Base-by-base conservation (phyloP, 2,329 filamentous ascomycete genomes). In the Aureobasidium sp. region DNA sequence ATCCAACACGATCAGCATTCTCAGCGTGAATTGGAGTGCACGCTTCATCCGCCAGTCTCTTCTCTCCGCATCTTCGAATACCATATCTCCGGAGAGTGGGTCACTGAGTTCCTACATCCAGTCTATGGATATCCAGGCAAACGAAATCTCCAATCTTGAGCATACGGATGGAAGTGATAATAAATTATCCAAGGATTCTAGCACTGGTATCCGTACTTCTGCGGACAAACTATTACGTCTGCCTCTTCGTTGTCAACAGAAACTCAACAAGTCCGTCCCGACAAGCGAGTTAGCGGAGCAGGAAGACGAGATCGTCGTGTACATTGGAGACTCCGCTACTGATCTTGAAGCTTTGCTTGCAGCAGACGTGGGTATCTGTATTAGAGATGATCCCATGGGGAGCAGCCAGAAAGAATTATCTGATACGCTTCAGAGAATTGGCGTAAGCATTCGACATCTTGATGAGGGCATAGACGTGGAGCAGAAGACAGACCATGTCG, bases 21-120 rank as follows among this genome's bases (percentile, higher is more conserved):
- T 79, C 5, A 79, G 77, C 57, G 78, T 79, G 3, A 80, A 80
- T 61, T 81, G 78, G 78, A 78, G 76, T 62, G 69, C 68, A 21
- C 67, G 66, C 1, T 78, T 78, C 61, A 79, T 80, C 55, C 64
- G 67, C 47, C 45, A 53, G 9, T 64, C 66, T 2, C 39, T 71
- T 62, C 32, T 45, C 61, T 53, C 52, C 30, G 47, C 58, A 25
- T 36, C 54, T 7, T 55, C 49, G 10, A 52, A 36, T n/a, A 25
- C 13, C 16, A 32, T 39, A 53, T 39, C n/a, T 42, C 39, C 39
- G 13, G 15, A 37, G 4, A 42, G 21, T 2, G 29, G 36, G 6
- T 21, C 13, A 15, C 16, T 53, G 32, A 25, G 21, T 27, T 30
- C 54, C 15, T 62, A 52, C 11, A 59, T 68, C 42, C 42, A 64